Evolutionary conservation across 2,329 filamentous ascomycete genomes (phyloP).

Genomic region (Cylindrodendrum hubeiense): DNA sequence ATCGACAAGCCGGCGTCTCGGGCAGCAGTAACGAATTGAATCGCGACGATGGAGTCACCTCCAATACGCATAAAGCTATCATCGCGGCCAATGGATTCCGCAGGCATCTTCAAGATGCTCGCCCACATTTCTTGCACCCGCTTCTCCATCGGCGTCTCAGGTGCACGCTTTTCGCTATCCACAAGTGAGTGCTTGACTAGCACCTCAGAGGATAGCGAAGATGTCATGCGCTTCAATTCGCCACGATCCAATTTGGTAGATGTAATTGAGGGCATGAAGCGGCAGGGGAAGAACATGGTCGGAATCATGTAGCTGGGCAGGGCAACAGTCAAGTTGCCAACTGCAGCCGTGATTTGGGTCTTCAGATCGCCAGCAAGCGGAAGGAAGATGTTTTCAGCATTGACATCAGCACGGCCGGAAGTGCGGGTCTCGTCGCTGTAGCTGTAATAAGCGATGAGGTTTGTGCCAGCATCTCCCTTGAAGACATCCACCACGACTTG

Average conservation of each 20-base stretch:
- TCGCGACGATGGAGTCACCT: slow-evolving; percentile 31
- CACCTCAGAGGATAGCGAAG: slow-evolving; percentile 15
- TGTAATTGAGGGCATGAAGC: slow-evolving; percentile 23
- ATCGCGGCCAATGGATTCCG: slow-evolving; percentile 32
- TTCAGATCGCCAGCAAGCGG: neutral
- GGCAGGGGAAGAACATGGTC: slow-evolving; percentile 26
- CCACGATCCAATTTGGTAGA: slow-evolving; percentile 36
- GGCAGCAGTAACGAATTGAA: slow-evolving; percentile 41
- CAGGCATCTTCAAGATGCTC: slow-evolving; percentile 40
- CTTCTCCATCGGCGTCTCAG: neutral
- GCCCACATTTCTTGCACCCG: slow-evolving; percentile 48
- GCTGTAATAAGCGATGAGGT: neutral
- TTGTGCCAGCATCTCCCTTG: neutral
- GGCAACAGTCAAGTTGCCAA: slow-evolving; percentile 4
- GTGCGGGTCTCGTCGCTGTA: neutral
- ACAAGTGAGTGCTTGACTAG: slow-evolving; percentile 1
- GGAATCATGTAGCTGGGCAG: slow-evolving; percentile 37
- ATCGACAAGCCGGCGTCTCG: slow-evolving; percentile 10
- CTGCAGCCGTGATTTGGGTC: neutral
- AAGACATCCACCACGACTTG: slow-evolving; percentile 14
- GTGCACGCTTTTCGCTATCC: neutral
- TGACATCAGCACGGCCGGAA: neutral
- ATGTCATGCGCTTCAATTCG: slow-evolving; percentile 11
- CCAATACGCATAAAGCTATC: slow-evolving; percentile 28
- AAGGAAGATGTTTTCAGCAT: neutral